Evolutionary conservation across 345 rosid species (phyloP), one percentile per base, ranked within the genome.

Genomic region (Citrus cavaleriei): DNA sequence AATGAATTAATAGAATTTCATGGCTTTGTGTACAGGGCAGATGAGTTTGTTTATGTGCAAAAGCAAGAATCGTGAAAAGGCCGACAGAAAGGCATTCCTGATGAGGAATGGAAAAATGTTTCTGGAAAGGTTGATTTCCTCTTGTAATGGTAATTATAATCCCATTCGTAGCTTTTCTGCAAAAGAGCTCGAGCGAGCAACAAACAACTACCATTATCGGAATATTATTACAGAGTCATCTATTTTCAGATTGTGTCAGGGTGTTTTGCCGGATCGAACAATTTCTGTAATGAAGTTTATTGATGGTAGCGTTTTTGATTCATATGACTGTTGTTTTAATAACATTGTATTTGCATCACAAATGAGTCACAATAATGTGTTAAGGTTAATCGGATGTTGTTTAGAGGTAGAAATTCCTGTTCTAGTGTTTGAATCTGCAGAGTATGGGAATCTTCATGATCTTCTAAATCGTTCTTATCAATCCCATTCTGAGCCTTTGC

Each of bases 361-460:
- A 68, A 78, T 84, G 82, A 59, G 80, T 49, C 84, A 78, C 58
- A 72, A 25, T 28, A 54, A 72, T 79, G 66, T 78, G 27, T 57
- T 84, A 3, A 75, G 38, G 68, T 30, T 84, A 34, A 7, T 81
- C 9, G 85, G 83, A 10, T 81, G 87, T 70, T 79, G 83, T 64
- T 59, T 79, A 28, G 83, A 82, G 37, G 62, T 71, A 35, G 4
- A 35, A 22, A 2, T 10, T 7, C 80, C 77, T 1, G 6, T 38
- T 37, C 51, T 75, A 25, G 78, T 80, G 8, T 79, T 72, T 6
- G 81, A 84, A 73, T 38, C 27, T 34, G 61, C 55, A 0, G 68
- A 61, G 22, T 27, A 24, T 3, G 46, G 69, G 66, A 75, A 59
- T 22, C 81, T 84, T 5, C 35, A 12, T 21, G 51, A 66, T 16